Percentiles rank a stretch among this genome's conserved stretches.
Evolutionary conservation across 2,329 filamentous ascomycete species (phyloP).

Genomic region (Didymella pomorum): DNA sequence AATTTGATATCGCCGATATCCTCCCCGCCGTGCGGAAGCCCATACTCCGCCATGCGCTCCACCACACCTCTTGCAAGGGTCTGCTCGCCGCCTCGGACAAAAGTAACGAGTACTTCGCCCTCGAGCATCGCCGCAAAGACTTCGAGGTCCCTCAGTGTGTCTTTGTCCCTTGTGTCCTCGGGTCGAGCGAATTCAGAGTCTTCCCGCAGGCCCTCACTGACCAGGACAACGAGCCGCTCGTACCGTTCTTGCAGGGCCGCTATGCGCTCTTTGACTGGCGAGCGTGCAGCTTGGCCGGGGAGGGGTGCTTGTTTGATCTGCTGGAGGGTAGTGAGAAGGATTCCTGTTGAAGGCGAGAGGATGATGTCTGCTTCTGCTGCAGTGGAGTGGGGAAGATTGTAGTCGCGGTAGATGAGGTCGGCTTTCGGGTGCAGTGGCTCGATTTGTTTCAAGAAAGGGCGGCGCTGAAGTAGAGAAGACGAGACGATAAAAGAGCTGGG

Average conservation of each 20-base stretch:
- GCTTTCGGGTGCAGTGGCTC: constrained; percentile 59
- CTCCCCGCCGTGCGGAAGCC: constrained; percentile 33
- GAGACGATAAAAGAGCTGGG: constrained; percentile 62
- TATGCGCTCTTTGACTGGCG: constrained; percentile 63
- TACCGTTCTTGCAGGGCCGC: constrained; percentile 65
- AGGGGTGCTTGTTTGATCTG: constrained; percentile 75
- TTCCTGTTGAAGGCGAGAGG: constrained; percentile 71
- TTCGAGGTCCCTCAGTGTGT: constrained; percentile 59
- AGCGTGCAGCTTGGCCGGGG: constrained; percentile 62
- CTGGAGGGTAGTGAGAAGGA: constrained; percentile 75
- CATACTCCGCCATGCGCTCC: constrained; percentile 47
- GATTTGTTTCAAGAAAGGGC: constrained; percentile 60
- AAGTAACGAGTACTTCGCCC: constrained; percentile 48
- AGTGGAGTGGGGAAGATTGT: constrained; percentile 45
- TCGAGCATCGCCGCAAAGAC: constrained; percentile 56
- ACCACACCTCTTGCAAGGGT: constrained; percentile 48
- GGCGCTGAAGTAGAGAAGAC: constrained; percentile 55
- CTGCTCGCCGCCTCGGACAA: constrained; percentile 54
- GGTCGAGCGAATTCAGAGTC: constrained; percentile 30
- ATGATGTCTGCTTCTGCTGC: constrained; percentile 74
- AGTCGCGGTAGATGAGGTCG: constrained; percentile 69
- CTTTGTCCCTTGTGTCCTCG: constrained; percentile 53
- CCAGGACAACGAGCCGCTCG: constrained; percentile 71
- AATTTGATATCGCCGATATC: constrained; percentile 49
- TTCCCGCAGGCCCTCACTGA: constrained; percentile 59